These are phyloP conservation scores for Leccinellum luteum DNA, from an alignment of 768 basidiomycete genomes.

Conservation along the genomic window DNA sequence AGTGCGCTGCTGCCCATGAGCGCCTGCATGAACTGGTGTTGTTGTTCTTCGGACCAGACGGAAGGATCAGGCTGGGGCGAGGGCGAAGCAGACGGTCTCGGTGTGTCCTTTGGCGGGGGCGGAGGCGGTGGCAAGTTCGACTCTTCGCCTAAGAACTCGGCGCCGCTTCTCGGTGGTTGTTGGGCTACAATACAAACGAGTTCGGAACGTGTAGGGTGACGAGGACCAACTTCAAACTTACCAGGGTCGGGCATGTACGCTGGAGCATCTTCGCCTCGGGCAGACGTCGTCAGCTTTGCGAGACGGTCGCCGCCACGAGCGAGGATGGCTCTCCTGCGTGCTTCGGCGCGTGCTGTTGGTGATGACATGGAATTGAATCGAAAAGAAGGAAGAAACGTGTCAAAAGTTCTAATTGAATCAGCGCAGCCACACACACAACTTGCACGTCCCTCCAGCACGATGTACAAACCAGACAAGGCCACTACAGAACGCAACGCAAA, in stretches of 20 bases:
- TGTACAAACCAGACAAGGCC: slow-evolving; percentile 72
- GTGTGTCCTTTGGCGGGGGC: slow-evolving; percentile 22
- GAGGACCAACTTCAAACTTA: neutral
- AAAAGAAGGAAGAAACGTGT: slow-evolving; percentile 10
- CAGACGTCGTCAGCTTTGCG: slow-evolving; percentile 73
- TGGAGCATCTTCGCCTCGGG: slow-evolving; percentile 66
- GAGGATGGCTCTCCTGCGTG: slow-evolving; percentile 74
- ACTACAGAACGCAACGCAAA: slow-evolving; percentile 78
- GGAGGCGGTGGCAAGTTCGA: slow-evolving; percentile 28
- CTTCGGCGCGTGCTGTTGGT: slow-evolving; percentile 71
- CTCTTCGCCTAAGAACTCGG: slow-evolving; percentile 40
- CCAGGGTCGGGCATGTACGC: slow-evolving; percentile 49
- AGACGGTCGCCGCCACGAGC: slow-evolving; percentile 70
- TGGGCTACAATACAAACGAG: slow-evolving; percentile 7
- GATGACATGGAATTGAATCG: slow-evolving; percentile 38
- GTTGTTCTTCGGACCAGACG: slow-evolving; percentile 67
- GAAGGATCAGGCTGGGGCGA: slow-evolving; percentile 42
- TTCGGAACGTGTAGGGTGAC: neutral
- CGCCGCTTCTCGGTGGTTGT: slow-evolving; percentile 10
- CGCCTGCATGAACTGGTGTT: slow-evolving; percentile 65
- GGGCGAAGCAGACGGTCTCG: slow-evolving; percentile 24
- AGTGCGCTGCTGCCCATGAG: slow-evolving; percentile 42
- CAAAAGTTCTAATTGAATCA: neutral
- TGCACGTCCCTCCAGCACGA: slow-evolving; percentile 20
- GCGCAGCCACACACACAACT: neutral